Evolutionary conservation across 192 early-diverging fungal species (phyloP).

Genomic region (Haplosporangium gracile): DNA sequence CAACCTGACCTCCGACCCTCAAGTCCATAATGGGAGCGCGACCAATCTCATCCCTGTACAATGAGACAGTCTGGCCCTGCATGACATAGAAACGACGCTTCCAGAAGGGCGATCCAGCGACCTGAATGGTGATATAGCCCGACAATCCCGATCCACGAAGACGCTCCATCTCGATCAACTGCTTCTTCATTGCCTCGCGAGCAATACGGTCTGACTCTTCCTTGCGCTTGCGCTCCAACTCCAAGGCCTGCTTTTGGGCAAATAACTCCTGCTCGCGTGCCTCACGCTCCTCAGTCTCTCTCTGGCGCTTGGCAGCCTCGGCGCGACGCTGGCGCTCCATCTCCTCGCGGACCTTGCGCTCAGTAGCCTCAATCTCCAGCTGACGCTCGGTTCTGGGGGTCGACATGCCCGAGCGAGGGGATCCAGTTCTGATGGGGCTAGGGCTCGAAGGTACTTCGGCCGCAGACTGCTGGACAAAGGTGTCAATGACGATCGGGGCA

Average conservation of each 20-base stretch:
- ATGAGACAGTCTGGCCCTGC: slow-evolving; percentile 59
- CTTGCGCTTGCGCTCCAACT: slow-evolving; percentile 67
- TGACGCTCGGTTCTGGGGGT: slow-evolving; percentile 50
- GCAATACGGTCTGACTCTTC: slow-evolving; percentile 52
- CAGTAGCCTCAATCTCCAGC: slow-evolving; percentile 47
- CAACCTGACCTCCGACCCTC: slow-evolving; percentile 56
- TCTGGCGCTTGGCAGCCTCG: slow-evolving; percentile 48
- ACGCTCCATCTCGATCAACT: slow-evolving; percentile 59
- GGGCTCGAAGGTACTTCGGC: slow-evolving; percentile 16
- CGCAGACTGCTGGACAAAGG: slow-evolving; percentile 27
- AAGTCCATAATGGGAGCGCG: slow-evolving; percentile 57
- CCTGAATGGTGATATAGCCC: slow-evolving; percentile 63
- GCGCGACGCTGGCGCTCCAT: slow-evolving; percentile 57
- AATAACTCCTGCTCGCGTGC: slow-evolving; percentile 39
- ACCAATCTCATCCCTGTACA: slow-evolving; percentile 64
- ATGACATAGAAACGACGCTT: slow-evolving; percentile 71
- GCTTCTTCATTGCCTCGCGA: slow-evolving; percentile 58
- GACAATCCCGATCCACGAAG: slow-evolving; percentile 53
- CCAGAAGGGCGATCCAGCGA: slow-evolving; percentile 66
- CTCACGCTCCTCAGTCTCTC: slow-evolving; percentile 44
- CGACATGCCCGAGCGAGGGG: slow-evolving; percentile 43
- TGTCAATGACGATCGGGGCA: slow-evolving; percentile 21
- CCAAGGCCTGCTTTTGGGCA: slow-evolving; percentile 58
- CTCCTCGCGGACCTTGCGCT: slow-evolving; percentile 45
- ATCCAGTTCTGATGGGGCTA: slow-evolving; percentile 40